A percentile compares a stretch with the other conserved stretches of the same genome.
phyloP scores from a whole-genome alignment of 257 asterid genomes.

The Phtheirospermum japonicum region DNA sequence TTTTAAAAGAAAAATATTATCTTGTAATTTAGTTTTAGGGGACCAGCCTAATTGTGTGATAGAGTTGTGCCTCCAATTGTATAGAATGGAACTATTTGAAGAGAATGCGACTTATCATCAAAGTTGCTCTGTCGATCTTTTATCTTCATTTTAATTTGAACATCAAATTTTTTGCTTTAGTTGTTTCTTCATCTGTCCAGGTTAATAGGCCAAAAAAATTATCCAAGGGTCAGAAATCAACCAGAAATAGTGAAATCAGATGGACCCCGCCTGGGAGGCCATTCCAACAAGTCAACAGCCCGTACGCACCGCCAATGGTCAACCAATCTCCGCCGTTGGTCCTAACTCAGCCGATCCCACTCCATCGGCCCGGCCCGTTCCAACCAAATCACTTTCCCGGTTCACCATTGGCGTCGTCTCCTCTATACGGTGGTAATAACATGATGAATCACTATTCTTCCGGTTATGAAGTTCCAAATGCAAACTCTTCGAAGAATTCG shows the following conservation, averaged over 20 bases:
- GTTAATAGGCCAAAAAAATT: constrained; percentile 44
- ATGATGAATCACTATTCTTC: constrained; percentile 43
- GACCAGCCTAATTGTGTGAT: too few species aligned
- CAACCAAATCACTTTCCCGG: constrained; percentile 41
- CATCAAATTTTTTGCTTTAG: constrained; percentile 32
- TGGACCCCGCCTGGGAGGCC: constrained; percentile 48
- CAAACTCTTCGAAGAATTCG: constrained; percentile 33
- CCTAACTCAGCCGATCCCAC: constrained; percentile 34
- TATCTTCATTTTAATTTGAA: not conserved
- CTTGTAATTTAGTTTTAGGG: too few species aligned
- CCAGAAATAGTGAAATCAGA: constrained; percentile 38
- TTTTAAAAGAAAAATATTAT: too few species aligned
- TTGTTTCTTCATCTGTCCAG: constrained; percentile 50
- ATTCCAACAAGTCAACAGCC: constrained; percentile 38
- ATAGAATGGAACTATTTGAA: not conserved
- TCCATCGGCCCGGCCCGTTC: constrained; percentile 31
- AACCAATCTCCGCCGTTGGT: constrained; percentile 44
- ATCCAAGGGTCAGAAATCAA: constrained; percentile 44
- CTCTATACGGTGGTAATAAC: constrained; percentile 38
- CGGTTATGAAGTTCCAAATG: constrained; percentile 41
- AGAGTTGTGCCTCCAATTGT: too few species aligned
- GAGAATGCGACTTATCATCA: not conserved
- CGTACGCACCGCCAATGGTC: constrained; percentile 38
- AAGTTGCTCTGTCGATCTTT: constrained; percentile 6
- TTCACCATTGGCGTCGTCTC: constrained; percentile 50